Conservation (phyloP, 192 early-diverging fungal genomes). For the Jimgerdemannia flammicorona region DNA sequence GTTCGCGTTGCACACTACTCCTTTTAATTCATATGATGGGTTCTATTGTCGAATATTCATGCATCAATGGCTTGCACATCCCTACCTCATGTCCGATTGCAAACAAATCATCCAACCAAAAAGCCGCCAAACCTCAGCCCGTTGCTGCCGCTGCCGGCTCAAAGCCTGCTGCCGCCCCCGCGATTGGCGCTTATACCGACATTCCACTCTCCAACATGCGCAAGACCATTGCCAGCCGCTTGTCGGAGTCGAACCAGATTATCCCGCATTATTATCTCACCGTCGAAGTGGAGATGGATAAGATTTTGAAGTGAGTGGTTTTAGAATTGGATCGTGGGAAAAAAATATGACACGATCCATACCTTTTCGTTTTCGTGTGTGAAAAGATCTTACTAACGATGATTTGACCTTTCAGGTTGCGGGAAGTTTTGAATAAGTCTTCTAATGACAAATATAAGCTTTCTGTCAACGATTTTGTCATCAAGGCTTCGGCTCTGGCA, state of each 20-base stretch:
- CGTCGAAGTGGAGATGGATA: slow-evolving; percentile 85
- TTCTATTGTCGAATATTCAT: neutral
- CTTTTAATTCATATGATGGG: neutral
- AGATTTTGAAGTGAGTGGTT: slow-evolving; percentile 49
- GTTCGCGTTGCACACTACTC: neutral
- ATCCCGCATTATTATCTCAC: slow-evolving; percentile 85
- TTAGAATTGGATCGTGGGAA: no score
- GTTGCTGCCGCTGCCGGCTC: slow-evolving; percentile 33
- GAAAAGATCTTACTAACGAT: no score
- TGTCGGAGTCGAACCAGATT: slow-evolving; percentile 71
- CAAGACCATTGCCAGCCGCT: slow-evolving; percentile 72
- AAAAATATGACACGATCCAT: no score
- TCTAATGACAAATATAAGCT: slow-evolving; percentile 91
- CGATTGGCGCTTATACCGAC: slow-evolving; percentile 66
- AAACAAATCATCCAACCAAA: no score
- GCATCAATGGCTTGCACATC: no score
- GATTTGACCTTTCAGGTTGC: slow-evolving; percentile 42
- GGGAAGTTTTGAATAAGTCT: slow-evolving; percentile 82
- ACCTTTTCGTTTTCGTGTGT: no score
- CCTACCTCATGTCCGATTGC: no score
- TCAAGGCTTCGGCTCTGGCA: slow-evolving; percentile 91
- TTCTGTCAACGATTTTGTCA: slow-evolving; percentile 97
- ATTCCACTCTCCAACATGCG: slow-evolving; percentile 76
- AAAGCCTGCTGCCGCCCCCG: slow-evolving; percentile 41
- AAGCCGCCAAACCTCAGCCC: slow-evolving; percentile 38